Evolutionary conservation across 2,329 filamentous ascomycete genomes (phyloP).

Genomic region (Orbilia quercus): DNA sequence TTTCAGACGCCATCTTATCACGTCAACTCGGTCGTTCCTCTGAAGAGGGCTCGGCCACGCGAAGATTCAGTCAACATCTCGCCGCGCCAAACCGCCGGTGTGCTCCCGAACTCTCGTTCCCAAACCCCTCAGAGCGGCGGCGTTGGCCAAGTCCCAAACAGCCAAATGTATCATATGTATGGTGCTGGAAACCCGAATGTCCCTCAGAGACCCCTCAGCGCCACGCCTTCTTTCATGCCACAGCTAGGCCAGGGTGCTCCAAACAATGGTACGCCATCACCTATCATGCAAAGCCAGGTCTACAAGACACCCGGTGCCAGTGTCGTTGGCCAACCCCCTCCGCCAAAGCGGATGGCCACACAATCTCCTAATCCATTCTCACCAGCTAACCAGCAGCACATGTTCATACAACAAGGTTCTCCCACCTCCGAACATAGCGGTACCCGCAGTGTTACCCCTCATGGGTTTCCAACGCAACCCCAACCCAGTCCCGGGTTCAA

Average conservation of each 20-base stretch:
- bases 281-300: slow-evolving; percentile 86
- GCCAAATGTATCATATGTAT: slow-evolving; percentile 74
- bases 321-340: slow-evolving; percentile 64
- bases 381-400: slow-evolving; percentile 74
- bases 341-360: slow-evolving; percentile 85
- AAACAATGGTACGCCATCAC: slow-evolving; percentile 87
- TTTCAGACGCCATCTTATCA: slow-evolving; percentile 83
- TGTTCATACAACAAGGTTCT: slow-evolving; percentile 76
- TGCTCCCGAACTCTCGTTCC: slow-evolving; percentile 83
- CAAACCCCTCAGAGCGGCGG: slow-evolving; percentile 76
- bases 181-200: slow-evolving; percentile 73
- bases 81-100: slow-evolving; percentile 78
- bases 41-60: slow-evolving; percentile 82
- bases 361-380: slow-evolving; percentile 93
- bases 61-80: slow-evolving; percentile 88
- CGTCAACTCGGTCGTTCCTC: slow-evolving; percentile 86
- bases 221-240: slow-evolving; percentile 68
- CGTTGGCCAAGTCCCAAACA: slow-evolving; percentile 73
- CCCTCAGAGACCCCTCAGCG: slow-evolving; percentile 57
- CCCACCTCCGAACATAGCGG: slow-evolving; percentile 80
- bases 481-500: slow-evolving; percentile 43
- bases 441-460: slow-evolving; percentile 74
- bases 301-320: slow-evolving; percentile 72
- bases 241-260: slow-evolving; percentile 85
- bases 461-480: slow-evolving; percentile 68